Base-by-base conservation (phyloP, 192 early-diverging fungal genomes). In the Phlyctochytrium planicorne region DNA sequence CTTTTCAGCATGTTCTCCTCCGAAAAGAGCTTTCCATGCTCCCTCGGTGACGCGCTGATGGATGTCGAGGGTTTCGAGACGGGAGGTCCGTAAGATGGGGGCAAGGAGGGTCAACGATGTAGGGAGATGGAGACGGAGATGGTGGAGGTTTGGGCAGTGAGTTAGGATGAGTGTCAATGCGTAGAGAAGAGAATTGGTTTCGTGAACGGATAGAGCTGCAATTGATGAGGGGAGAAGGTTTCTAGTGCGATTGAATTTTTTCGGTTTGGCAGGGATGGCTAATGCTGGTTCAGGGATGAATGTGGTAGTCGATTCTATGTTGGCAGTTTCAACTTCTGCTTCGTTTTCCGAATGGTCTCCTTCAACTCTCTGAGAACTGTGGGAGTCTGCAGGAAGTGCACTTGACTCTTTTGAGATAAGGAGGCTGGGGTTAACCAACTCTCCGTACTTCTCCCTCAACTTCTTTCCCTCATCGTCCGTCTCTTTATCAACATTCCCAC, bases 91-190 rank as follows among this genome's bases (percentile, higher is more conserved):
- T 10, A 12, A 6, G 20, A 62, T 30, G 23, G 63, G 63, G 3
- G 20, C 27, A 4, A 31, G 12, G 20, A n/a, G 6, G 6, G 25
- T n/a, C 14, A 23, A 52, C 27, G 65, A 53, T 30, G 29, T 14
- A 10, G 69, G 69, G 34, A 71, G 69, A 6, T 62, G 69, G 23
- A 71, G 69, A 6, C 53, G 63, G 2, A 71, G 53, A 36, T 56
- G 34, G 2, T 47, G 27, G 30, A 71, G 63, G 53, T 71, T 71
- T 6, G 30, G 53, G 59, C 69, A 71, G 62, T 71, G 69, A 1
- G 69, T 71, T 3, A 71, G 30, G 29, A 71, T 47, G 23, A 71
- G 61, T 20, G 69, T 27, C 2, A 71, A 14, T 16, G 33, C 69
- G 52, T 71, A 71, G 34, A 65, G 69, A 12, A 71, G 47, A 3